A percentile compares a stretch with the other conserved stretches of the same genome.
phyloP scores from a whole-genome alignment of 345 rosid species.

The Aquilaria malaccensis region DNA sequence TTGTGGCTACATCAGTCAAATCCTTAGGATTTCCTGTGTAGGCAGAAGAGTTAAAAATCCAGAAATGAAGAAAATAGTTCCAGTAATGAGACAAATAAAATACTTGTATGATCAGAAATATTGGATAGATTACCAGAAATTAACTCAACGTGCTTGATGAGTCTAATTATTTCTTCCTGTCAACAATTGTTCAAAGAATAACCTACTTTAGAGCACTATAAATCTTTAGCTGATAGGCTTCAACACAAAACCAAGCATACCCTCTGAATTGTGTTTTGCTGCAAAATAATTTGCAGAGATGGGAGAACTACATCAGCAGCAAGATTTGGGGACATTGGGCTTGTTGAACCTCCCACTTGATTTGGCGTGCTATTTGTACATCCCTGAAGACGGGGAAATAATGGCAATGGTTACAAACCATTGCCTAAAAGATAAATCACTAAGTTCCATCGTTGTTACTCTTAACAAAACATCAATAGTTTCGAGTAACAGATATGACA shows the following conservation, averaged over 20 bases:
- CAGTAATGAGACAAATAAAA: not conserved
- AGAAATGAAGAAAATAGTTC: constrained; percentile 4
- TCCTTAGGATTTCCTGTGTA: constrained; percentile 61
- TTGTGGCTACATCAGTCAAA: constrained; percentile 34
- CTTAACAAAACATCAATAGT: not conserved
- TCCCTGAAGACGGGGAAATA: constrained; percentile 43
- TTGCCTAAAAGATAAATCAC: constrained; percentile 29
- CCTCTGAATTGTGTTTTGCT: constrained; percentile 74
- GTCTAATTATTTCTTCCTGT: constrained; percentile 90
- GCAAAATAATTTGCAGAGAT: constrained; percentile 74
- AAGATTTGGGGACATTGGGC: constrained; percentile 38
- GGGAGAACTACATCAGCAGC: constrained; percentile 48
- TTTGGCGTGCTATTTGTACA: constrained; percentile 41
- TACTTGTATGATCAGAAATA: not conserved
- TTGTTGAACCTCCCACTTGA: constrained; percentile 44
- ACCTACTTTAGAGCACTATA: not conserved
- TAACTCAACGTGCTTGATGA: constrained; percentile 78
- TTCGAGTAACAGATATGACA: no score
- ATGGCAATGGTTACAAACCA: constrained; percentile 28
- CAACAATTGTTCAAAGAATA: constrained; percentile 19
- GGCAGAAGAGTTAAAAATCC: constrained; percentile 16
- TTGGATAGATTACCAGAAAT: constrained; percentile 48
- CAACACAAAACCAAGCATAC: constrained; percentile 26
- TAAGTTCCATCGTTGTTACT: constrained; percentile 20
- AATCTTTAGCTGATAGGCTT: not conserved